A percentile compares a stretch with the other conserved stretches of the same genome.
These are phyloP conservation scores for Exidia glandulosa DNA, from an alignment of 768 basidiomycete species.

Conservation along the genomic window DNA sequence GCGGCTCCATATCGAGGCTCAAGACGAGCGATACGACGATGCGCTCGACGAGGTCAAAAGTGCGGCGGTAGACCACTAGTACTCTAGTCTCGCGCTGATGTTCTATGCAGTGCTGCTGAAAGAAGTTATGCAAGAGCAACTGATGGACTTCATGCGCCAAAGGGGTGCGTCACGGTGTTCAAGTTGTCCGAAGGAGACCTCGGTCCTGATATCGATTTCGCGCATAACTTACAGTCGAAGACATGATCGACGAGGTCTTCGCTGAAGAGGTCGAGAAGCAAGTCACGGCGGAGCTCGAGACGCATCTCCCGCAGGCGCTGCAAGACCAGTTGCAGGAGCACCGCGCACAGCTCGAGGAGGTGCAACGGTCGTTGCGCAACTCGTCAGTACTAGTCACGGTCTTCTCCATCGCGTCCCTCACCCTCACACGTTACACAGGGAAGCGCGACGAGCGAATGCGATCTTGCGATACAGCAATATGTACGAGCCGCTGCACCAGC, in stretches of 20 bases:
- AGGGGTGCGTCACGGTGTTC: conserved; percentile 26
- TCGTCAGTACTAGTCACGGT: conserved; percentile 46
- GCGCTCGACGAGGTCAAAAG: conserved; percentile 41
- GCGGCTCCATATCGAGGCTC: conserved; percentile 29
- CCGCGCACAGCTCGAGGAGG: conserved; percentile 33
- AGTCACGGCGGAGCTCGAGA: conserved; percentile 36
- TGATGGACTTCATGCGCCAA: conserved; percentile 33
- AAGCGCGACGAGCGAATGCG: conserved; percentile 45
- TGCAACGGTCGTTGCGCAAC: conserved; percentile 40
- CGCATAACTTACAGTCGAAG: conserved; percentile 36
- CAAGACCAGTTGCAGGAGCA: conserved; percentile 37
- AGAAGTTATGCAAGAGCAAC: conserved; percentile 31
- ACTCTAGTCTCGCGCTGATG: no score
- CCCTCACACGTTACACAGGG: no score
- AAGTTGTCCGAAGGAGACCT: not conserved
- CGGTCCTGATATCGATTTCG: no score
- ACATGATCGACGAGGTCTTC: conserved; percentile 36
- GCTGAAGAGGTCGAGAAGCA: conserved; percentile 40
- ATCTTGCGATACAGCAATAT: conserved; percentile 31
- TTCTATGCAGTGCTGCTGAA: conserved; percentile 37
- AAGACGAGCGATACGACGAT: conserved; percentile 33
- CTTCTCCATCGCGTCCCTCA: no score
- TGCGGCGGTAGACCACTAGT: conserved; percentile 17
- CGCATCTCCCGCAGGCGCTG: conserved; percentile 35
- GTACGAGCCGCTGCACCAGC: conserved; percentile 32